Base-by-base conservation (phyloP, 2,329 filamentous ascomycete genomes). In the Fusarium sp. region DNA sequence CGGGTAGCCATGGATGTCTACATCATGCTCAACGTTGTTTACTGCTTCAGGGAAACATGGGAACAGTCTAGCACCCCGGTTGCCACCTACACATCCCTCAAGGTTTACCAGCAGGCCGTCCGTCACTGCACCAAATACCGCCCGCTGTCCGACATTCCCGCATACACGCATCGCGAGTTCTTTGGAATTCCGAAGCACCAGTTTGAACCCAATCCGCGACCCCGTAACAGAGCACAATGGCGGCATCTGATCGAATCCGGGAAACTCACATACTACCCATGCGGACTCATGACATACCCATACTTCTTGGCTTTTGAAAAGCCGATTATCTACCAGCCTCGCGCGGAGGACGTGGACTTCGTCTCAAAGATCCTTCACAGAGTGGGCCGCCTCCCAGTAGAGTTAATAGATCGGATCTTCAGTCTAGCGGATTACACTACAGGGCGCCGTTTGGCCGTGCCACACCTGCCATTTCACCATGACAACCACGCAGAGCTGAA, bases 291-390 rank as follows among this genome's bases (percentile, higher is more conserved):
- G 6, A 48, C 65, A 2, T 68, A 60, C 8, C 13, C 54, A 2
- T 48, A 56, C 2, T 37, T 68, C 6, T 28, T 68, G 11, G 30
- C 46, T 4, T 68, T 68, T 9, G 65, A 68, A 30, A 58, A 50
- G 4, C 46, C 27, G 1, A 6, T 27, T 0, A 34, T 7, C 3
- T 63, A 46, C 15, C 57, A 46, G 9, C 58, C 58, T 3, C 31
- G 40, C 11, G 2, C 18, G 10, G 39, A 18, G 3, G 60, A 68
- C 7, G n/a, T 56, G 5, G 7, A 6, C 3, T 7, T 54, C 2
- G 34, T 51, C 8, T n/a, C 27, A 15, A 15, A 13, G 39, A 39
- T 64, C 1, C 4, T 67, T 0, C 27, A 37, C 1, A 40, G 59
- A 13, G 23, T 48, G 3, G 41, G 53, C 6, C 30, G 30, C 5